These are phyloP conservation scores for Coffea humblotiana DNA, from an alignment of 305 asterid species.

Conservation along the genomic window DNA sequence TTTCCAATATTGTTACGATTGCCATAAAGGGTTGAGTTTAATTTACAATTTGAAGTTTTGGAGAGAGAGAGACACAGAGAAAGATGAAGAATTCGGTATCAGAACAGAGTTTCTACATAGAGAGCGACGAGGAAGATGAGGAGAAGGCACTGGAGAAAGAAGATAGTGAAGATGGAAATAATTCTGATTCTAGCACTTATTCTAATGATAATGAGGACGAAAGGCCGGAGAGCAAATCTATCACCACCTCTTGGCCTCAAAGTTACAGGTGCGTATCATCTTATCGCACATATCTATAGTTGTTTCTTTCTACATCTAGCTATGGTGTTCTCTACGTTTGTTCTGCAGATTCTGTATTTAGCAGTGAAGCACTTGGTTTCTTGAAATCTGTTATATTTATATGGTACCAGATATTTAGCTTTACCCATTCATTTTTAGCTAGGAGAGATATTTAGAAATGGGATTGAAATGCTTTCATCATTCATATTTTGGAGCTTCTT, in stretches of 20 bases:
- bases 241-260: slow-evolving; percentile 84
- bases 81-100: slow-evolving; percentile 58
- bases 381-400: not conserved
- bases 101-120: slow-evolving; percentile 55
- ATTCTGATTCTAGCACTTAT: slow-evolving; percentile 54
- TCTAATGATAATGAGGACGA: slow-evolving; percentile 44
- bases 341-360: not conserved
- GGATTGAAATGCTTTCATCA: not conserved
- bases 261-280: slow-evolving; percentile 63
- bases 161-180: slow-evolving; percentile 59
- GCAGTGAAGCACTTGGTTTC: not conserved
- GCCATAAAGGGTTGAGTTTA: slow-evolving; percentile 1
- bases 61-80: slow-evolving; percentile 13
- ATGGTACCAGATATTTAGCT: not conserved
- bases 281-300: too few species aligned
- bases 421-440: not conserved
- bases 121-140: slow-evolving; percentile 52
- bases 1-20: not conserved
- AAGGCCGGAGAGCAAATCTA: slow-evolving; percentile 52
- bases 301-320: not conserved
- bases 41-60: slow-evolving; percentile 16
- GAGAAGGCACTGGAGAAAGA: slow-evolving; percentile 39
- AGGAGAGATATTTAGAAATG: not conserved
- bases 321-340: not conserved
- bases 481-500: not conserved